Evolutionary conservation across 192 early-diverging fungal genomes (phyloP), one percentile per base, ranked within the genome.

Genomic region (Paraglomus occultum): DNA sequence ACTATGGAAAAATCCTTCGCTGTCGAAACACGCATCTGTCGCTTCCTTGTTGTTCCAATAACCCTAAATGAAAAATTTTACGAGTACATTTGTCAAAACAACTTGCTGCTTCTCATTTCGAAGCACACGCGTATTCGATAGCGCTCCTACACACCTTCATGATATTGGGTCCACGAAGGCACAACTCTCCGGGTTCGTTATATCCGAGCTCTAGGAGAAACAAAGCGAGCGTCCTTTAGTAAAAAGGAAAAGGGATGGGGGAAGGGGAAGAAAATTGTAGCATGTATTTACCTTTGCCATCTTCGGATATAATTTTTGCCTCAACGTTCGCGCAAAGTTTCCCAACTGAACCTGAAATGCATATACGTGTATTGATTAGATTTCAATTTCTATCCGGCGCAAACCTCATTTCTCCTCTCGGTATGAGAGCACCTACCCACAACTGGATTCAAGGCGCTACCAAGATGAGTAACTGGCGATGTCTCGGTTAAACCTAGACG

Each of bases 81-180:
- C 5, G 57, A 45, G n/a, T 49, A 42, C 49, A 49, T 15, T 46
- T 31, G 3, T 46, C 23, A 22, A 31, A 45, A 74, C 46, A 23
- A 62, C 18, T 44, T 23, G 22, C 15, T 11, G 57, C 14, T 64
- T 64, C 20, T 47, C 4, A 31, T 23, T 46, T 59, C 14, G 22
- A 12, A 45, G 31, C 64, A 23, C 18, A 31, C 31, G 44, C 50
- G 12, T 31, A 71, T 15, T 17, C 6, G 4, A 55, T 17, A 2
- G 40, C n/a, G 15, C 60, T 67, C 71, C 1, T 31, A 31, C 31
- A 31, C 3, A 31, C 31, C 69, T 87, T 88, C 93, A 94, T 94
- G 62, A 96, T 76, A 71, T 91, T 97, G 17, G 93, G 91, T 0
- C 92, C 92, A n/a, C 87, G 85, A 61, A 95, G 72, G 81, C 90